Evolutionary conservation across 257 asterid species (phyloP).

Genomic region (Nyctanthes arbortristis): DNA sequence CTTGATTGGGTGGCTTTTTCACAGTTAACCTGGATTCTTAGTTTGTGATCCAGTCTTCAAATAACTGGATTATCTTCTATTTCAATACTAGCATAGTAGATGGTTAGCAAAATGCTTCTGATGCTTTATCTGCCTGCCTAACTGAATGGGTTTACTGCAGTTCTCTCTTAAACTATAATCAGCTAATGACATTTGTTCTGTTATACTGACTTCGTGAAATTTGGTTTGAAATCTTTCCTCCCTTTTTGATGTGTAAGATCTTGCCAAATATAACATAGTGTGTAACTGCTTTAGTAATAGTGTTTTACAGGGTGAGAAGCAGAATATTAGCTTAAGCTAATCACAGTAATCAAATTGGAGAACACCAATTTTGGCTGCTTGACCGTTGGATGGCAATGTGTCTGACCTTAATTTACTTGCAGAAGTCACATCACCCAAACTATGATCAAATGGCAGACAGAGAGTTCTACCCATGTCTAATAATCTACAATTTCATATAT

Average conservation of each 20-base stretch:
- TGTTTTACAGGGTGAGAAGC: not conserved
- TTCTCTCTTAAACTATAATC: not conserved
- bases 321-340: not conserved
- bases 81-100: not conserved
- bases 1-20: not conserved
- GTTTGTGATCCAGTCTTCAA: not conserved
- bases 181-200: not conserved
- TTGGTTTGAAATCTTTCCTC: not conserved
- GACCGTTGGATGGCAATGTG: not conserved
- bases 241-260: not conserved
- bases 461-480: not conserved
- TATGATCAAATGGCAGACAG: not conserved
- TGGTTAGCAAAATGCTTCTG: not conserved
- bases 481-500: not conserved
- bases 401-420: not conserved
- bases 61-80: not conserved
- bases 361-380: too few relatives aligned
- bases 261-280: not conserved
- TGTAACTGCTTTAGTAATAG: not conserved
- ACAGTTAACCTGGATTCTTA: not conserved
- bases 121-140: not conserved
- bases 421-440: not conserved
- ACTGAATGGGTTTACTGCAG: not conserved
- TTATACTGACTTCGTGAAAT: not conserved
- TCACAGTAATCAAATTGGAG: not conserved